These are phyloP conservation scores for Psidium friedrichsthalianum DNA, from an alignment of 345 rosid species.

Conservation along the genomic window DNA sequence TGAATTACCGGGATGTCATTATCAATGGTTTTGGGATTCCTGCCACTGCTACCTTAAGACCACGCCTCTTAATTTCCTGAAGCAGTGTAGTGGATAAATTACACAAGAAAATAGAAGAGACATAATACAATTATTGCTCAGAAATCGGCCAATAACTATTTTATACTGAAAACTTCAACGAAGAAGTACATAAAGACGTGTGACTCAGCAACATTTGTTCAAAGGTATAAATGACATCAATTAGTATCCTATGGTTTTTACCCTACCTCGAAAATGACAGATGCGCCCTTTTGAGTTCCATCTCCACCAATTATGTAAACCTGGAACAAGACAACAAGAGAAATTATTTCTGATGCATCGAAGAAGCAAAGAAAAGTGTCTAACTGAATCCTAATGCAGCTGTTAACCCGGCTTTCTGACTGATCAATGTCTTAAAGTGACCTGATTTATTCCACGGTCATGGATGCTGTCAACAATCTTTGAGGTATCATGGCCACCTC, in stretches of 20 bases:
- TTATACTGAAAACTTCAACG: not conserved
- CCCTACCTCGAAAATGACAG: slow-evolving; percentile 66
- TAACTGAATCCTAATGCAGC: not conserved
- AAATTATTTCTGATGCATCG: not conserved
- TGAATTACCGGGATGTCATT: slow-evolving; percentile 66
- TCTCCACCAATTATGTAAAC: slow-evolving; percentile 89
- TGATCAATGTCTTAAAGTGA: not conserved
- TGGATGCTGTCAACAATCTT: slow-evolving; percentile 84
- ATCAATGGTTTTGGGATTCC: slow-evolving; percentile 87
- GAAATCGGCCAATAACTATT: not conserved
- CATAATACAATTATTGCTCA: not conserved
- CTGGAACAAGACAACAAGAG: slow-evolving; percentile 15
- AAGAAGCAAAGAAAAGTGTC: not conserved
- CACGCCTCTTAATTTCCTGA: slow-evolving; percentile 68
- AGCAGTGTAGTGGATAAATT: not conserved
- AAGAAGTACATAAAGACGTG: not conserved
- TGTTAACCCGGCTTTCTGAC: not conserved
- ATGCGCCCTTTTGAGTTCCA: slow-evolving; percentile 88
- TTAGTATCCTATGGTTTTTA: not conserved
- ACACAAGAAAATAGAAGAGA: not conserved
- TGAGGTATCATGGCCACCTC: slow-evolving; percentile 66
- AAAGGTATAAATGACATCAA: not conserved
- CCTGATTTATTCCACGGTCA: slow-evolving; percentile 82
- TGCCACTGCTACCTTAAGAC: slow-evolving; percentile 77
- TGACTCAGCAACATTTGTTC: not conserved